Base-by-base conservation (phyloP, 176 grass and related monocot species). In the Secale cereale region DNA sequence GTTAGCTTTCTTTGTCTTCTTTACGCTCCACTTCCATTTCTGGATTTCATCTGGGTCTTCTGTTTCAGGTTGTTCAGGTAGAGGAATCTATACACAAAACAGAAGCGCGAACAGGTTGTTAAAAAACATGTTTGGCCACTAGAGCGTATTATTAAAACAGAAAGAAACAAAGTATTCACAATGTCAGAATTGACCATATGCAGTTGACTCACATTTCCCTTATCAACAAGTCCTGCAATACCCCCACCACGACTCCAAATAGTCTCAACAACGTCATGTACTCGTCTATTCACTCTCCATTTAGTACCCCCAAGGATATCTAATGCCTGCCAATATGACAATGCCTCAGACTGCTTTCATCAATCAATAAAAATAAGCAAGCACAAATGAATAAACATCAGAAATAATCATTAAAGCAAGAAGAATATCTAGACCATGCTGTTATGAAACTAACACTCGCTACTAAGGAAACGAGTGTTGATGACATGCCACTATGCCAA, bases 301-400 rank as follows among this genome's bases (percentile, higher is more conserved):
- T 98, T 98, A 25, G 93, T 98, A 86, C 78, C 89, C 79, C 96
- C 96, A 87, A 98, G 93, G 48, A 87, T 91, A 90, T 98, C 93
- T 80, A 98, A 82, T 85, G 96, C 93, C 96, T 98, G 64, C 13
- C 25, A 79, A 71, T 67, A 84, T 80, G 22, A 22, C 66, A 67
- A 90, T 61, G 79, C 33, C 70, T 78, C 65, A 87, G 65, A 69
- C 52, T 57, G 37, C 36, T 74, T 40, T 45, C 67, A 23, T 45
- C 60, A 23, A 32, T 92, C 39, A 77, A 43, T 65, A 40, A 37
- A 70, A 81, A 66, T 39, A 87, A 87, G 83, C 64, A 85, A 20
- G 48, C 59, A 65, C 6, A 45, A 72, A 17, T 29, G 2, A 78
- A 40, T 65, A 87, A 87, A 43, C 19, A 29, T 40, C 25, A 22